Evolutionary conservation across 2,329 filamentous ascomycete species (phyloP).

Genomic region (Cladophialophora exuberans): DNA sequence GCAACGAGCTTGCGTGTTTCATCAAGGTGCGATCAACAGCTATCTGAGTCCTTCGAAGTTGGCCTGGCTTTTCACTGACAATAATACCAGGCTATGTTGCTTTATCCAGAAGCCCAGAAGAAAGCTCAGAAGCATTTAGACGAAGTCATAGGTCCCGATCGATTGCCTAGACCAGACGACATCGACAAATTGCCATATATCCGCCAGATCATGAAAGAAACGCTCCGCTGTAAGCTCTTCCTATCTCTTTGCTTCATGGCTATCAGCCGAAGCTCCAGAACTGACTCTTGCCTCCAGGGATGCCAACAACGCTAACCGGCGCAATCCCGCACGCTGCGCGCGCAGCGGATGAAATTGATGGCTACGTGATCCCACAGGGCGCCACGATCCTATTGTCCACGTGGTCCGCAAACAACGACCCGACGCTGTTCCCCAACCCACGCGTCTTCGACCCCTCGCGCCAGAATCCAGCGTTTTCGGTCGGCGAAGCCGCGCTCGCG

Average conservation of each 20-base stretch:
- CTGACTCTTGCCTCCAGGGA: conserved; percentile 33
- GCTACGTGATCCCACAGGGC: conserved; percentile 29
- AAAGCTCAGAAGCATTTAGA: conserved; percentile 55
- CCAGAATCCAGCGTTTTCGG: conserved; percentile 36
- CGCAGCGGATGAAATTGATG: conserved; percentile 28
- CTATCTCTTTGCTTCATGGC: not conserved
- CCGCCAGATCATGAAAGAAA: conserved; percentile 58
- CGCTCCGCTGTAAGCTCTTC: conserved; percentile 50
- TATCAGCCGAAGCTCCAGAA: not conserved
- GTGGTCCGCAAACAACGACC: conserved; percentile 37
- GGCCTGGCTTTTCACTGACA: conserved; percentile 11
- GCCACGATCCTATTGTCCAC: conserved; percentile 31
- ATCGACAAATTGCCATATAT: conserved; percentile 56
- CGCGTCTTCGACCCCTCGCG: conserved; percentile 38
- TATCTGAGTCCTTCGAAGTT: too few relatives aligned
- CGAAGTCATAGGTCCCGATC: conserved; percentile 45
- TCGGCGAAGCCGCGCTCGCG: conserved; percentile 35
- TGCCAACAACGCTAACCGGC: conserved; percentile 41
- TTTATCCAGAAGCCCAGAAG: conserved; percentile 50
- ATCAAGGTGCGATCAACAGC: conserved; percentile 37
- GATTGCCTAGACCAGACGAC: conserved; percentile 55
- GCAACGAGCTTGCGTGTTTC: conserved; percentile 51
- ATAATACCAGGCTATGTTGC: conserved; percentile 49
- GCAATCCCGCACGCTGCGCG: conserved; percentile 29
- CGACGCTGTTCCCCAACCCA: conserved; percentile 35